Evolutionary conservation across 169 alveolate genomes (phyloP).

Genomic region (Eimeria falciformis): DNA sequence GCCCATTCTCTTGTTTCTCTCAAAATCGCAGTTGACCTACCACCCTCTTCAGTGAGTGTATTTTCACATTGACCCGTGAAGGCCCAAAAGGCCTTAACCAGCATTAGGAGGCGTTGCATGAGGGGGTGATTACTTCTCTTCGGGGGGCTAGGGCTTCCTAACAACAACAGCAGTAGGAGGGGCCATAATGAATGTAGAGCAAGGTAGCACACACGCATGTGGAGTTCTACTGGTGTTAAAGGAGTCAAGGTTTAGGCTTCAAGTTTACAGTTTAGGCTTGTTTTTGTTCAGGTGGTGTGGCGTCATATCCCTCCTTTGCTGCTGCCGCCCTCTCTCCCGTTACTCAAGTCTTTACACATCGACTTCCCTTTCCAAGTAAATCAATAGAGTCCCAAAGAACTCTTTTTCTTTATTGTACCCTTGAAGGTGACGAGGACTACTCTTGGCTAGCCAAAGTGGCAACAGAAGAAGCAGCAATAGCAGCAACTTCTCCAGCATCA

Average conservation of each 20-base stretch:
- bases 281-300: constrained; percentile 66
- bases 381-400: too few species aligned
- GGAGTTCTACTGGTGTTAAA: not conserved
- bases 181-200: too few species aligned
- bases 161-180: too few species aligned
- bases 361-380: constrained; percentile 69
- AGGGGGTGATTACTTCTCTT: not conserved
- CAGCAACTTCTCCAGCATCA: too few species aligned
- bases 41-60: constrained; percentile 63
- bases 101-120: not conserved
- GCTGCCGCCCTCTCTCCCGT: constrained; percentile 67
- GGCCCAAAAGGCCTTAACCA: not conserved
- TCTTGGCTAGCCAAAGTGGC: too few species aligned
- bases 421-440: too few species aligned
- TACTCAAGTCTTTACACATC: constrained; percentile 49
- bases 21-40: constrained; percentile 63
- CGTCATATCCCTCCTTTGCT: constrained; percentile 65
- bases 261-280: not conserved
- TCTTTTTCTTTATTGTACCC: too few species aligned
- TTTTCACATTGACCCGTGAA: not conserved
- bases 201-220: too few species aligned
- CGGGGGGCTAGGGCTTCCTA: too few species aligned
- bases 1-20: constrained; percentile 62
- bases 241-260: not conserved
- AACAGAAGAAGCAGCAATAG: too few species aligned